Evolutionary conservation across 2,329 filamentous ascomycete genomes (phyloP), one percentile per base, ranked within the genome.

Genomic region (Talaromyces sp.): DNA sequence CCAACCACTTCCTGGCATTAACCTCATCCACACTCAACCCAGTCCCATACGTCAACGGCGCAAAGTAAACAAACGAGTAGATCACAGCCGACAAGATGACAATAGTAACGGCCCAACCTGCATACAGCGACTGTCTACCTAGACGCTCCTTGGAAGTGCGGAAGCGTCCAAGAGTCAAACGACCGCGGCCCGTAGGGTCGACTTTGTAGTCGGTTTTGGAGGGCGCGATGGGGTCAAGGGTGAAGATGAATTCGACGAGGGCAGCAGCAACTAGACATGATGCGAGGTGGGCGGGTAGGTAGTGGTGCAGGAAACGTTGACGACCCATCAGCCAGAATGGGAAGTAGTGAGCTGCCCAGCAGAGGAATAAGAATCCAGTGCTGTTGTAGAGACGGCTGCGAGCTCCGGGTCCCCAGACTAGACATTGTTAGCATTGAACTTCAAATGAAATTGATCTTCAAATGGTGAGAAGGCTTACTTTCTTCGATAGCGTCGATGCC

Each of bases 261-360:
- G 93, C 92, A 58, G 95, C 95, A 0, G 95, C 91, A 25, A 99
- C 93, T 43, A 99, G 86, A 31, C 88, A 88, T 6, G 93, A 97
- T 0, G 95, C 94, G 11, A 99, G 85, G 75, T 99, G 95, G 0
- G 95, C 92, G 0, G 95, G 95, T 3, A 99, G 87, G 76, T 99
- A 99, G 80, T 99, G 95, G 79, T 99, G 95, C 71, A 99, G 80
- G 88, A 99, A 99, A 69, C 97, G 89, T 78, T 99, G 94, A 72
- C 94, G 93, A 65, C 94, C 94, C 94, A 99, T 99, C 69, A 97
- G 88, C 82, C 89, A 99, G 84, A 99, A 99, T 61, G 94, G 94
- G 78, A 97, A 88, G 83, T 97, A 99, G 78, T 99, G 95, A 1
- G 93, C 94, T 15, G 92, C 93, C 95, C 95, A 99, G 64, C 93